Base-by-base conservation (phyloP, 2,329 filamentous ascomycete genomes). In the Microdochium trichocladiopsis region DNA sequence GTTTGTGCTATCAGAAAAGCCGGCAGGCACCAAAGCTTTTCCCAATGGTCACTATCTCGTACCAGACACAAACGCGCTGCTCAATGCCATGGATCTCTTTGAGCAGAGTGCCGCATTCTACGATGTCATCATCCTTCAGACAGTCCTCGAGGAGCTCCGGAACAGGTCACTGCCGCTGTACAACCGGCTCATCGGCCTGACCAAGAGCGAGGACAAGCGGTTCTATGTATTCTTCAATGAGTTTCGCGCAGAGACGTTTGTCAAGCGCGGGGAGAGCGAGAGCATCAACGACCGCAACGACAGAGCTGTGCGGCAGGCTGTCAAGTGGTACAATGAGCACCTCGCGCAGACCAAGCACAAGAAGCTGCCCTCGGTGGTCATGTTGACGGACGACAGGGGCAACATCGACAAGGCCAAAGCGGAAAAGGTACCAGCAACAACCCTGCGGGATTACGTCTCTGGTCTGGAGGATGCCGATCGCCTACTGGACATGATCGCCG, bases 161-260 rank as follows among this genome's bases (percentile, higher is more conserved):
- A 96, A 96, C 68, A 84, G 92, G 60, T 97, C 93, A 12, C 72
- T 97, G 55, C 94, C 94, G 43, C 82, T 99, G 36, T 99, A 97
- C 74, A 96, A 96, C 69, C 88, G 94, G 37, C 76, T 99, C 49
- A 83, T 97, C 59, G 85, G 88, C 22, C 76, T 99, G 57, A 95
- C 92, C 37, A 95, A 93, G 71, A 96, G 93, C 64, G 91, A 96
- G 62, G 91, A 95, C 58, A 99, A 99, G 76, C 84, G 93, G 51
- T 97, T 96, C 67, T 96, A 97, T 65, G 90, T 99, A 50, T 99
- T 99, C 69, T 97, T 97, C 81, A 99, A 99, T 68, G 94, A 99
- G 63, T 99, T 99, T 66, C 83, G 93, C 50, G 76, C 92, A 37
- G 95, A 99, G 69, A 99, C 94, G 0, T 88, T 96, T 64, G 82